phyloP scores from a whole-genome alignment of 108 stramenopile genomes.

The Nitzschia palea region DNA sequence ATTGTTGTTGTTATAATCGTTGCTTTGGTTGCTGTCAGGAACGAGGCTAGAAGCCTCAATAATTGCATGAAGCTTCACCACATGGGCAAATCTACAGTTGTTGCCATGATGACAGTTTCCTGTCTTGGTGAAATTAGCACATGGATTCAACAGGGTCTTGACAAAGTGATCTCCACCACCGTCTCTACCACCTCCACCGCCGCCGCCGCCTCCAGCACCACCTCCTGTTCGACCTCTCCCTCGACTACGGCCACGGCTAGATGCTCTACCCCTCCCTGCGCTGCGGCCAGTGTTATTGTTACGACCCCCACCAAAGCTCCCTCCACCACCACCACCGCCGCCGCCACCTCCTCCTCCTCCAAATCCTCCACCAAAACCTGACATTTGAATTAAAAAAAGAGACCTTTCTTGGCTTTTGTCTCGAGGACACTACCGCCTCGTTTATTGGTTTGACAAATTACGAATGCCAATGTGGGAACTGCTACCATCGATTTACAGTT shows the following conservation, averaged over 20 bases:
- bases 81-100: conserved; percentile 65
- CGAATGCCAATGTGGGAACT: too few species aligned
- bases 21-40: conserved; percentile 31
- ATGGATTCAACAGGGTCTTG: conserved; percentile 40
- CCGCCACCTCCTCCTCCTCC: background rate
- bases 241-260: too few species aligned
- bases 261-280: conserved; percentile 27
- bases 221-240: conserved; percentile 46
- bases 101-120: conserved; percentile 58
- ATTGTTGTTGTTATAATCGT: conserved; percentile 23
- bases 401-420: too few species aligned
- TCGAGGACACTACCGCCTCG: too few species aligned
- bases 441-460: too few species aligned
- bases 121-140: conserved; percentile 56
- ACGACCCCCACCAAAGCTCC: conserved; percentile 19
- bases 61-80: conserved; percentile 56
- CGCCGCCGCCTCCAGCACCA: conserved; percentile 25
- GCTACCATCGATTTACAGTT: too few species aligned
- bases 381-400: too few species aligned
- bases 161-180: conserved; percentile 2
- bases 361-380: conserved; percentile 23
- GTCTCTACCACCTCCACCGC: conserved; percentile 4
- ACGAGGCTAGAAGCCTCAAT: conserved; percentile 55
- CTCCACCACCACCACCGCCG: background rate
- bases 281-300: conserved; percentile 29